These are phyloP conservation scores for Akanthomyces lecanii DNA, from an alignment of 2,329 filamentous ascomycete species.

Conservation along the genomic window DNA sequence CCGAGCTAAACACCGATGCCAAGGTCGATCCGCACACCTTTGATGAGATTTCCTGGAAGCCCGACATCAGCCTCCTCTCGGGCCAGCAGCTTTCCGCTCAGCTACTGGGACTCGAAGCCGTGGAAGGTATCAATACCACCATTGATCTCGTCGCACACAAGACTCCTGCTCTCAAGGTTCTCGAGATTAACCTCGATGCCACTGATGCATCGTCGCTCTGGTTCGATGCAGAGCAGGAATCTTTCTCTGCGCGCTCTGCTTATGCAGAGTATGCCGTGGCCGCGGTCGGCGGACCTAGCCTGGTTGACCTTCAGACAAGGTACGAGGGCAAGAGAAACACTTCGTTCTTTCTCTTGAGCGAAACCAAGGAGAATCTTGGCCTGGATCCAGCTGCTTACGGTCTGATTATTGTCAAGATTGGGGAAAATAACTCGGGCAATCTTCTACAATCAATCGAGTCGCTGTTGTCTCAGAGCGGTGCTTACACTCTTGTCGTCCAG, in stretches of 20 bases:
- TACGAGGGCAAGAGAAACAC: slow-evolving; percentile 5
- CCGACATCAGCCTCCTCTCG: slow-evolving; percentile 23
- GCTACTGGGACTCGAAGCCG: not conserved
- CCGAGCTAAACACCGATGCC: slow-evolving; percentile 21
- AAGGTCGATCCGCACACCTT: slow-evolving; percentile 25
- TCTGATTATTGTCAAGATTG: not conserved
- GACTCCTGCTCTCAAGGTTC: slow-evolving; percentile 29
- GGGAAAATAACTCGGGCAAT: not conserved
- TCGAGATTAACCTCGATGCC: slow-evolving; percentile 29
- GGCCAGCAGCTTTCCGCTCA: not conserved
- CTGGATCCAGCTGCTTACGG: not conserved
- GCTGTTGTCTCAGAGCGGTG: not conserved
- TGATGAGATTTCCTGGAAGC: slow-evolving; percentile 21
- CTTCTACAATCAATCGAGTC: not conserved
- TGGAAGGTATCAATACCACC: slow-evolving; percentile 16
- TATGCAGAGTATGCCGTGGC: slow-evolving; percentile 10
- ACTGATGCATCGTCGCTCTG: slow-evolving; percentile 25
- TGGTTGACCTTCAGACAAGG: slow-evolving; percentile 5
- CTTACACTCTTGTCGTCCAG: not conserved
- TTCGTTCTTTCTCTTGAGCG: not conserved
- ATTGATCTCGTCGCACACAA: slow-evolving; percentile 34
- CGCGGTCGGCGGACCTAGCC: not conserved
- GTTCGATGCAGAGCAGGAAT: slow-evolving; percentile 20
- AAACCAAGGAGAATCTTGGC: not conserved
- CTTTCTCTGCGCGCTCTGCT: not conserved